These are phyloP conservation scores for Ceraceosorus guamensis DNA, from an alignment of 1,284 basidiomycete genomes.

Conservation along the genomic window DNA sequence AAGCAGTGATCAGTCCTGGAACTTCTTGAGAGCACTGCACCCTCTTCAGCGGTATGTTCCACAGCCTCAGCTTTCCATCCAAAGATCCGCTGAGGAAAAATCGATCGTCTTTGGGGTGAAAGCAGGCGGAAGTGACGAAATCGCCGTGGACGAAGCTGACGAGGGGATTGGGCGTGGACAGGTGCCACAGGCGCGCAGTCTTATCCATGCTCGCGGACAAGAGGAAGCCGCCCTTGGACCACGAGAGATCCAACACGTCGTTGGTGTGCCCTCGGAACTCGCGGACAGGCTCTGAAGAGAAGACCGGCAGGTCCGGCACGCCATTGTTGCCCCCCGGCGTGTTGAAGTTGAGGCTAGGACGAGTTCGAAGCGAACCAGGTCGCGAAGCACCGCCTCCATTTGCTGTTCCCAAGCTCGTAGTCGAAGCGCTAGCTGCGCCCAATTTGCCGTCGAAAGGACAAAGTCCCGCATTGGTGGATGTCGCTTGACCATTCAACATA, in stretches of 20 bases:
- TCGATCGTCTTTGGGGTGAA: slow-evolving; percentile 47
- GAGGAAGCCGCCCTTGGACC: slow-evolving; percentile 51
- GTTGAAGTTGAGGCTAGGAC: slow-evolving; percentile 1
- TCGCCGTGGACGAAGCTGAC: slow-evolving; percentile 49
- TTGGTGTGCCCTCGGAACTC: slow-evolving; percentile 45
- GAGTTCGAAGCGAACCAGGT: not conserved
- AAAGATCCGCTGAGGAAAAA: slow-evolving; percentile 49
- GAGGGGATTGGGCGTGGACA: slow-evolving; percentile 43
- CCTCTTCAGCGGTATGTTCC: slow-evolving; percentile 38
- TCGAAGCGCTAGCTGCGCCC: not conserved
- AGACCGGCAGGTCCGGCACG: slow-evolving; percentile 19
- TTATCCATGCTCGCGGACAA: slow-evolving; percentile 50
- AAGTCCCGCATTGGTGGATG: too few species aligned
- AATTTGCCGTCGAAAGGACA: not conserved
- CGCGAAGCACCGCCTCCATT: slow-evolving; percentile 3
- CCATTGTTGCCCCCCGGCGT: not conserved
- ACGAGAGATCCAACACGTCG: slow-evolving; percentile 49
- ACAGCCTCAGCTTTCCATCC: slow-evolving; percentile 49
- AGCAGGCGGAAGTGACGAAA: slow-evolving; percentile 48
- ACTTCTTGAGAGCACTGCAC: slow-evolving; percentile 35
- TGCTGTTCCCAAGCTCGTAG: not conserved
- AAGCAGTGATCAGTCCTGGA: slow-evolving; percentile 48
- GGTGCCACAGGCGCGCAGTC: slow-evolving; percentile 50
- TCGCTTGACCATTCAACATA: not conserved
- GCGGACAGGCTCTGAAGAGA: slow-evolving; percentile 33